phyloP scores from a whole-genome alignment of 768 basidiomycete genomes.

The Leccinum sublutescens region DNA sequence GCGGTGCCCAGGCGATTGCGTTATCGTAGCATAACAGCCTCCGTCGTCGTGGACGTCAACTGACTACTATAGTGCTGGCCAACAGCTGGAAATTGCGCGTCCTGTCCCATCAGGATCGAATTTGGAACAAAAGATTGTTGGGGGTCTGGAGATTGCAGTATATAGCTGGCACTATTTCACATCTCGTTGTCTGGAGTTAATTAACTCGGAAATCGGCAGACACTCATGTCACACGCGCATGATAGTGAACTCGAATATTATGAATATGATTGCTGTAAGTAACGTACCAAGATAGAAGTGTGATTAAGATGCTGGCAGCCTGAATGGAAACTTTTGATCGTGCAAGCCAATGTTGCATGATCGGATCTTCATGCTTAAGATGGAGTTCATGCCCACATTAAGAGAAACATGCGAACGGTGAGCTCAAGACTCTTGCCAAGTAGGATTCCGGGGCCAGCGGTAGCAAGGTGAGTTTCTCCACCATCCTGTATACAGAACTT shows the following conservation, averaged over 20 bases:
- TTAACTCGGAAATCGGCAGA: no score
- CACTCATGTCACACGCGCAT: no score
- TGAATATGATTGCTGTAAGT: no score
- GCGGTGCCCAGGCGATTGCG: neutral
- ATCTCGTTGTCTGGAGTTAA: neutral
- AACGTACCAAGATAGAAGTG: no score
- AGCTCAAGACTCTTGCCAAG: conserved; percentile 20
- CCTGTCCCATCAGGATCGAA: neutral
- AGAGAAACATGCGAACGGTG: neutral
- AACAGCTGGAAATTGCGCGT: neutral
- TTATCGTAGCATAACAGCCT: neutral
- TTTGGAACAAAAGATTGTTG: neutral
- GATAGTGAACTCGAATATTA: no score
- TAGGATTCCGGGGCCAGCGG: neutral
- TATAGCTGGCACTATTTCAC: neutral
- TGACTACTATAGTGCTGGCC: neutral
- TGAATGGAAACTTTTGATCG: neutral
- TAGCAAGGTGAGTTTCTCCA: neutral
- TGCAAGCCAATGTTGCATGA: neutral
- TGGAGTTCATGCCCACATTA: conserved; percentile 14
- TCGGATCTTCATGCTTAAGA: conserved; percentile 20
- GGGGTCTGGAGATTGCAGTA: neutral
- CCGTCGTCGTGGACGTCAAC: neutral
- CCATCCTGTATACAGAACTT: conserved; percentile 19
- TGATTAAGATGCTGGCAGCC: conserved; percentile 1